These are phyloP conservation scores for Lasiodiplodia theobromae DNA, from an alignment of 2,329 filamentous ascomycete species.

Conservation along the genomic window DNA sequence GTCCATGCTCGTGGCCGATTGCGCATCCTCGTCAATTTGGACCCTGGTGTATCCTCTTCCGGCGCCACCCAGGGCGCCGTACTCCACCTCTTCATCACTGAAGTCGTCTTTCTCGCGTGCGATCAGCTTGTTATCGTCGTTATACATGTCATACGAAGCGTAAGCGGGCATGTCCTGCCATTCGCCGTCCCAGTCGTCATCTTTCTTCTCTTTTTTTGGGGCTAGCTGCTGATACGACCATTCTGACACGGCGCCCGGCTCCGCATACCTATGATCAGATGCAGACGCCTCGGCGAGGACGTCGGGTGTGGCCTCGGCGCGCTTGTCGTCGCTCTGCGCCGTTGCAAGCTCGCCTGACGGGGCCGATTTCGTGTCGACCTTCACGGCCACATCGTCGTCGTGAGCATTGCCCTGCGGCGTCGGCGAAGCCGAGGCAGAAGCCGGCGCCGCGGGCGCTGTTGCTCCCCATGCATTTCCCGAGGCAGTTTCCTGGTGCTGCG, in stretches of 20 bases:
- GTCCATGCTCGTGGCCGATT: conserved; percentile 94
- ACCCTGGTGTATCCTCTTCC: conserved; percentile 96
- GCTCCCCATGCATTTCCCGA: conserved; percentile 11
- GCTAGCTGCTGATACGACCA: conserved; percentile 88
- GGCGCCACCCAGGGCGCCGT: conserved; percentile 82
- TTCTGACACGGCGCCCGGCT: conserved; percentile 66
- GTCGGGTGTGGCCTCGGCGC: conserved; percentile 4
- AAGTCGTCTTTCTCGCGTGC: conserved; percentile 78
- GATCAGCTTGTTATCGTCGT: conserved; percentile 88
- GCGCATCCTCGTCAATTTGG: conserved; percentile 91
- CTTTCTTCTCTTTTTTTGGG: conserved; percentile 52
- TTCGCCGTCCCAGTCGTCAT: conserved; percentile 70
- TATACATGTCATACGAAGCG: conserved; percentile 92
- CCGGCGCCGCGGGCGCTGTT: conserved; percentile 18
- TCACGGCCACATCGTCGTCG: background rate
- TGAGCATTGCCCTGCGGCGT: background rate
- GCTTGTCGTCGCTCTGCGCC: conserved; percentile 6
- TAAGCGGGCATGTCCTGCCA: conserved; percentile 97
- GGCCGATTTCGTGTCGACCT: conserved; percentile 16
- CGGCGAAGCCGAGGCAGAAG: background rate
- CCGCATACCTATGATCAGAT: conserved; percentile 5
- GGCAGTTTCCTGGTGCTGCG: conserved; percentile 40
- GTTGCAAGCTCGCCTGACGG: background rate
- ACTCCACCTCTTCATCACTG: conserved; percentile 71
- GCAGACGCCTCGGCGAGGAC: conserved; percentile 16